Evolutionary conservation across 768 basidiomycete species (phyloP), one percentile per base, ranked within the genome.

Genomic region (Lentinus tigrinus): DNA sequence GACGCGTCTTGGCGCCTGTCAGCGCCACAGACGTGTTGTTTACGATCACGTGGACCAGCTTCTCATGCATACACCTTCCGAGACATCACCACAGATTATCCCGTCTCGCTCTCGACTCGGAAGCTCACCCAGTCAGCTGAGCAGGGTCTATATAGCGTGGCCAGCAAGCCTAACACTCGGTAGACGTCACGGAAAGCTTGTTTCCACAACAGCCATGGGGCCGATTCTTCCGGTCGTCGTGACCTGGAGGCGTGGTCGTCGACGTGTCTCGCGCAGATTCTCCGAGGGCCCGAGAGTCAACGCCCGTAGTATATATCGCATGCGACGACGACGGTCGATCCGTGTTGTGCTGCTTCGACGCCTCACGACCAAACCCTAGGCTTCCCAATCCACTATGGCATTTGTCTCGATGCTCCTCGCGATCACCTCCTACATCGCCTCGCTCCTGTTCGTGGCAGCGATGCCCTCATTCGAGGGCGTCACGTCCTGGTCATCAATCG

Each of bases 11-110:
- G 46, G 27, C 28, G 4, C 28, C n/a, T 40, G 26, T 11, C 23
- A 16, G 17, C 42, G 60, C 61, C 57, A 58, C 61, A 52, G 57
- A 56, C 57, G 61, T 56, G 61, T 55, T 62, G 52, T 57, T 62
- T 56, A 37, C 57, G 54, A 36, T 53, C 57, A 53, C 62, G 62
- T 59, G 62, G 7, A 46, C n/a, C n/a, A n/a, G n/a, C n/a, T n/a
- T n/a, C n/a, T n/a, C n/a, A 14, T 26, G 42, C 42, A 24, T 46
- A 27, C 46, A n/a, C 24, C 36, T 44, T 68, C 67, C 67, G 67
- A 69, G 56, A 52, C 67, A 62, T 63, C 60, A 51, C 67, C 67
- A 61, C 26, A 50, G 56, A 66, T 66, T 64, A 44, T 66, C 65
- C 67, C 65, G 47, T 19, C 21, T 24, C 50, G 40, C 42, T 40